Evolutionary conservation across 345 rosid genomes (phyloP).

Genomic region (Salix arbutifolia): DNA sequence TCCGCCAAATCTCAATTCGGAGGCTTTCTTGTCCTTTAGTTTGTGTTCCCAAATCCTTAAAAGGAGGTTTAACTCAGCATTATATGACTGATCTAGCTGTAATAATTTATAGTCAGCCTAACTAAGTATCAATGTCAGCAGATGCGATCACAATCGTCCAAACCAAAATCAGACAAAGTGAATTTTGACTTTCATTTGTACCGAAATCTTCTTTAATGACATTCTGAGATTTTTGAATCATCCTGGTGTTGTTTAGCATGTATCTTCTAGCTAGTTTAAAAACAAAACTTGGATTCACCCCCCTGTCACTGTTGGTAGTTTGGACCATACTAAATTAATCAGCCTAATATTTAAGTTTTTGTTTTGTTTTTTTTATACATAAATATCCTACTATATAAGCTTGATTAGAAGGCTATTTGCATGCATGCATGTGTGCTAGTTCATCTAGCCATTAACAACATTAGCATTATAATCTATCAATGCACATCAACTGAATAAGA

Average conservation of each 20-base stretch:
- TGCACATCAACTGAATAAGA: background rate
- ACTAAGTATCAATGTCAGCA: constrained; percentile 45
- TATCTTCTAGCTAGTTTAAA: constrained; percentile 15
- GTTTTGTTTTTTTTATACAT: background rate
- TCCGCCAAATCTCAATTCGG: constrained; percentile 35
- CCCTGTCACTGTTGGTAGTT: constrained; percentile 30
- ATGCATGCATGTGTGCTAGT: too few relatives aligned
- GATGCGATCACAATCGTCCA: constrained; percentile 50
- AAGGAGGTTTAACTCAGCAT: constrained; percentile 35
- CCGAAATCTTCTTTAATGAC: constrained; percentile 11
- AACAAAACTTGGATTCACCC: constrained; percentile 40
- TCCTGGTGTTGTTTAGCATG: constrained; percentile 28
- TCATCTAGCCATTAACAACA: background rate
- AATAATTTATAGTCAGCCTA: constrained; percentile 33
- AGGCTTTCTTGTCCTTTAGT: constrained; percentile 55
- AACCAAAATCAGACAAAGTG: constrained; percentile 44
- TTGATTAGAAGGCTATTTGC: background rate
- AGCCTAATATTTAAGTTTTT: background rate
- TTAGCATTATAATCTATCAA: background rate
- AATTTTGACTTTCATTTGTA: constrained; percentile 51
- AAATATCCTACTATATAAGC: background rate
- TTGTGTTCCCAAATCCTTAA: constrained; percentile 50
- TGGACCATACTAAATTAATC: constrained; percentile 23
- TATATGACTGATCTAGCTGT: constrained; percentile 22
- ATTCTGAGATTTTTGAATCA: constrained; percentile 8